Conservation (phyloP, 805 yeast species). For the Yarrowia deformans region DNA sequence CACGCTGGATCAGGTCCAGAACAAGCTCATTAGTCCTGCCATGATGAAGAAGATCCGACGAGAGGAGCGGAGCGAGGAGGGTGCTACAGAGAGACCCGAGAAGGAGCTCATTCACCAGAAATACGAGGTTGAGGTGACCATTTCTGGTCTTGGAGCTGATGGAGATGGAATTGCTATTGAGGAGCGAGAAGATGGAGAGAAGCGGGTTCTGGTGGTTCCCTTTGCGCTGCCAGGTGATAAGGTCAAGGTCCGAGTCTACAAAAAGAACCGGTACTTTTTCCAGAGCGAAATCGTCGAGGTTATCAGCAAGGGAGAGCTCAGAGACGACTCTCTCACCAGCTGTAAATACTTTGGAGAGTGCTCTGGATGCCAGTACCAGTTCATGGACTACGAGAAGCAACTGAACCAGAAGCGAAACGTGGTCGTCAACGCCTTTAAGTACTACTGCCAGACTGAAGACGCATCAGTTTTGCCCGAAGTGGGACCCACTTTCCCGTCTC, state of each 20-base stretch:
- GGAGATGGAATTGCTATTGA: slow-evolving; percentile 70
- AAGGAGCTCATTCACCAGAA: slow-evolving; percentile 25
- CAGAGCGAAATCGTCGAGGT: slow-evolving; percentile 76
- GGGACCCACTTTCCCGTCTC: slow-evolving; percentile 73
- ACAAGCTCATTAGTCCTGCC: slow-evolving; percentile 21
- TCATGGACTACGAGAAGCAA: slow-evolving; percentile 75
- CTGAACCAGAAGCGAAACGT: slow-evolving; percentile 74
- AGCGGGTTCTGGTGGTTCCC: slow-evolving; percentile 75
- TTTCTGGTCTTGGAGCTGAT: slow-evolving; percentile 69
- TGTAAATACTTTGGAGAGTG: slow-evolving; percentile 91
- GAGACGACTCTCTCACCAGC: slow-evolving; percentile 66
- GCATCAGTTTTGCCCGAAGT: slow-evolving; percentile 58
- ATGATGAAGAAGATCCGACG: slow-evolving; percentile 23
- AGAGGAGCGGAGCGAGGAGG: slow-evolving; percentile 14
- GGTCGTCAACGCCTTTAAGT: slow-evolving; percentile 80
- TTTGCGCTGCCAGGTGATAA: slow-evolving; percentile 88
- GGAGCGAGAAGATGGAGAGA: slow-evolving; percentile 21
- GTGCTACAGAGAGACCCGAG: slow-evolving; percentile 2
- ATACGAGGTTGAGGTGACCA: slow-evolving; percentile 56
- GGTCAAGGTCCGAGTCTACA: slow-evolving; percentile 73
- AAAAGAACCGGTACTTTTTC: slow-evolving; percentile 75
- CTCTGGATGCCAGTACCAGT: slow-evolving; percentile 95
- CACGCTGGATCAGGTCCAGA: slow-evolving; percentile 28
- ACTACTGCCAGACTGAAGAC: slow-evolving; percentile 63
- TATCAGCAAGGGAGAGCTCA: slow-evolving; percentile 51